A percentile compares a stretch with the other conserved stretches of the same genome.
phyloP scores from a whole-genome alignment of 2,329 filamentous ascomycete species.

The Monilinia aucupariae region DNA sequence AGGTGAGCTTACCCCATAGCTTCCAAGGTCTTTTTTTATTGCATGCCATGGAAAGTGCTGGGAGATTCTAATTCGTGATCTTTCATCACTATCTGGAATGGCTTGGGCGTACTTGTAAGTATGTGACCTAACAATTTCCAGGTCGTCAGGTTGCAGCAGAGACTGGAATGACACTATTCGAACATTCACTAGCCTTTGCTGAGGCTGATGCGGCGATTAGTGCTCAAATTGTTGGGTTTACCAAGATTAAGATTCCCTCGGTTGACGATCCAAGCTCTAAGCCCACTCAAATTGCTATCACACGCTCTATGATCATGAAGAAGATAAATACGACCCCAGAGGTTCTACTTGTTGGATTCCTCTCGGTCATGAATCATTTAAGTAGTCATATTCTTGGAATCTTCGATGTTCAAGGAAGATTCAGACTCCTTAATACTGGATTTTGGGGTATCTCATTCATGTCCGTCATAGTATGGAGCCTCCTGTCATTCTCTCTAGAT shows the following conservation, averaged over 20 bases:
- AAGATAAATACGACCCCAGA: conserved; percentile 86
- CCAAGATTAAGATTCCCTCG: conserved; percentile 24
- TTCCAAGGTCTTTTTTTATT: not conserved
- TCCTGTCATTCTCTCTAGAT: conserved; percentile 55
- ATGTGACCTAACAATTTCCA: conserved; percentile 10
- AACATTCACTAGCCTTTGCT: conserved; percentile 91
- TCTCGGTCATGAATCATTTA: conserved; percentile 86
- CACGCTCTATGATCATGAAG: conserved; percentile 63
- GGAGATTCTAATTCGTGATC: not conserved
- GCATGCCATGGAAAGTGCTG: not conserved
- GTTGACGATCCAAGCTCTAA: conserved; percentile 22
- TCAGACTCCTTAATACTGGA: conserved; percentile 78
- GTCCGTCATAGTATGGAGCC: conserved; percentile 74
- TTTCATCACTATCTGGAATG: not conserved
- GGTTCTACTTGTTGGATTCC: conserved; percentile 75
- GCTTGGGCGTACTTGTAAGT: conserved; percentile 5
- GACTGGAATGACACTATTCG: conserved; percentile 93
- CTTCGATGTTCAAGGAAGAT: conserved; percentile 70
- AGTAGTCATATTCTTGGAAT: conserved; percentile 79
- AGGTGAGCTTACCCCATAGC: conserved; percentile 41
- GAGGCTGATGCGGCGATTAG: conserved; percentile 87
- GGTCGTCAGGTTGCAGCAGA: conserved; percentile 67
- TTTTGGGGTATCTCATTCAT: conserved; percentile 92
- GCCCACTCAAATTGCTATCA: conserved; percentile 46
- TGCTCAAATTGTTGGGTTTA: conserved; percentile 56